Percentiles rank a stretch among this genome's conserved stretches.
These are phyloP conservation scores for Leucocoprinus sp. DNA, from an alignment of 768 basidiomycete genomes.

Conservation along the genomic window DNA sequence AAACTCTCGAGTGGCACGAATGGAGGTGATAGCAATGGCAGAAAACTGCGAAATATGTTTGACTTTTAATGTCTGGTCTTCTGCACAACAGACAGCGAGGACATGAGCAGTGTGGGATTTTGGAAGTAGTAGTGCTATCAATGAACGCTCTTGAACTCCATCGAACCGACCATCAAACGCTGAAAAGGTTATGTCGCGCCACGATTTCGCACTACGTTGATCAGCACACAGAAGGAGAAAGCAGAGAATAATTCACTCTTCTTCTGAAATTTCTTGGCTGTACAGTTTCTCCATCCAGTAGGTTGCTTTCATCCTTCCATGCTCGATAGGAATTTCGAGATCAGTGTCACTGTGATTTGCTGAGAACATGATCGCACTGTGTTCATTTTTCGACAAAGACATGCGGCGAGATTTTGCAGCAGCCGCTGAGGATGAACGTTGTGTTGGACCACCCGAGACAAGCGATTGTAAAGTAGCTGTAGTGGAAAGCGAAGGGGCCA, in stretches of 20 bases:
- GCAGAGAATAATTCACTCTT: conserved; percentile 37
- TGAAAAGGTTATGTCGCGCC: conserved; percentile 43
- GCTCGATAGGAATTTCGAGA: conserved; percentile 34
- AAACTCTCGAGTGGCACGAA: conserved; percentile 53
- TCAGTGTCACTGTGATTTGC: conserved; percentile 43
- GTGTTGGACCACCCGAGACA: conserved; percentile 22
- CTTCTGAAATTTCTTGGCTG: conserved; percentile 35
- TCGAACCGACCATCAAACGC: conserved; percentile 62
- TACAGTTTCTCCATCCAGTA: conserved; percentile 66
- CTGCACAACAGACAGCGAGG: conserved; percentile 37
- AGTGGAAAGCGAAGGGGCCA: conserved; percentile 45
- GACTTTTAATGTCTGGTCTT: conserved; percentile 35
- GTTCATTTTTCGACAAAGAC: conserved; percentile 44
- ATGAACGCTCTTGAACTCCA: conserved; percentile 39
- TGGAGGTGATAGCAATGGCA: conserved; percentile 46
- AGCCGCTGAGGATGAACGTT: conserved; percentile 15
- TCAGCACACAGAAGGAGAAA: conserved; percentile 5
- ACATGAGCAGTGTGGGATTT: conserved; percentile 35
- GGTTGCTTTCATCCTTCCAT: conserved; percentile 60
- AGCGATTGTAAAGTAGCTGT: conserved; percentile 46
- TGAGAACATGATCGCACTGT: conserved; percentile 56
- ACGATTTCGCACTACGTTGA: conserved; percentile 29
- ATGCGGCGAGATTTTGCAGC: conserved; percentile 29
- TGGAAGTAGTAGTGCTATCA: conserved; percentile 51
- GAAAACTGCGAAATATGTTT: conserved; percentile 25